phyloP scores from a whole-genome alignment of 306 rosid species.

The Rosa persica region DNA sequence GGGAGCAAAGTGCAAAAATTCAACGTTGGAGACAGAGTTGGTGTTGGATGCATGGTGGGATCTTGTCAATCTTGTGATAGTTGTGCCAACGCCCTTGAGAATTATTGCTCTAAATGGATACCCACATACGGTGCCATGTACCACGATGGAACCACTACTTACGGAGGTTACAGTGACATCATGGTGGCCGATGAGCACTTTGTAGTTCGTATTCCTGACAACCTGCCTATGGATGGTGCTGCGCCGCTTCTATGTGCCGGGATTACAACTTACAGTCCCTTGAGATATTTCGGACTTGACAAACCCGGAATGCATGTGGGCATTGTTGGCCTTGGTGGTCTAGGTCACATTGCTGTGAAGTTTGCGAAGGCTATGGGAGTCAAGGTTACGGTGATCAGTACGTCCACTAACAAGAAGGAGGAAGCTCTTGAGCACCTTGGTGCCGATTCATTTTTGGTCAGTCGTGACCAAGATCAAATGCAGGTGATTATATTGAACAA shows the following conservation, averaged over 20 bases:
- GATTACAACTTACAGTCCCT: constrained; percentile 14
- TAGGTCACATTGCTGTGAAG: constrained; percentile 2
- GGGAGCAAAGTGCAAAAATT: constrained; percentile 15
- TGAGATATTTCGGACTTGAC: constrained; percentile 6
- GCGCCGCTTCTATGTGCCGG: constrained; percentile 15
- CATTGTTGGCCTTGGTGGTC: constrained; percentile 4
- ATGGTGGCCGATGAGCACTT: constrained; percentile 5
- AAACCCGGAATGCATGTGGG: constrained; percentile 6
- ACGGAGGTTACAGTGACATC: background rate
- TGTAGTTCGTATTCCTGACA: background rate
- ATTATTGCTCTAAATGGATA: background rate
- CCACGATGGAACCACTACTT: background rate
- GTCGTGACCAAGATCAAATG: constrained; percentile 20
- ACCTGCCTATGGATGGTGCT: constrained; percentile 1
- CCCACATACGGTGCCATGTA: background rate
- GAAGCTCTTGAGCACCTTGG: constrained; percentile 4
- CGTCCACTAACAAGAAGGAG: background rate
- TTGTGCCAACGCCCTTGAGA: background rate
- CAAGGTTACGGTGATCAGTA: constrained; percentile 14
- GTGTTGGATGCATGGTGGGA: constrained; percentile 15
- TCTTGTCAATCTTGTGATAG: constrained; percentile 9
- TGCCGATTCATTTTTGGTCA: constrained; percentile 22
- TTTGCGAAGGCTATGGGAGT: constrained; percentile 9
- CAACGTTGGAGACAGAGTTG: constrained; percentile 13
- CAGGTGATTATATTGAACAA: constrained; percentile 7